Base-by-base conservation (phyloP, 768 basidiomycete genomes). In the Termitomyces bulborhizus region DNA sequence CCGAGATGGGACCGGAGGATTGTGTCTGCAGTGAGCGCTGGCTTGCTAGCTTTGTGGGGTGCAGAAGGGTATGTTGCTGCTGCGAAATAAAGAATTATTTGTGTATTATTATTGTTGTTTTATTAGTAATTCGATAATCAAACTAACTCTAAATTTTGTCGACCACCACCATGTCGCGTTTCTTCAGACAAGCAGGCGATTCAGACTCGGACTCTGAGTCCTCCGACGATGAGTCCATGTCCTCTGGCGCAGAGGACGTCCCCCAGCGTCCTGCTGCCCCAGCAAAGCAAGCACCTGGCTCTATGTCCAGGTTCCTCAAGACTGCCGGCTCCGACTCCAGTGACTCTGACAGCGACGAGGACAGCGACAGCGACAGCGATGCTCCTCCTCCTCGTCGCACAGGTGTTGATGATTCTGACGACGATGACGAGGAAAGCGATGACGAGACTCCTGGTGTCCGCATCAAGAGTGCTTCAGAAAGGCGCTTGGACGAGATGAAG, bases 401-500 rank as follows among this genome's bases (percentile, higher is more conserved):
- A 69, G 56, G 71, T 67, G 65, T 74, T 13, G 69, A 68, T 34
- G 72, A 70, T 40, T 59, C 66, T 16, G 70, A 68, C 36, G 78
- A 75, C 31, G 78, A 75, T 18, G 76, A 74, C 13, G 82, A 57
- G 7, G 59, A 61, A 31, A 62, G 75, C 52, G 82, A 90, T 44
- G 90, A 88, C 21, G 88, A 86, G 49, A 84, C 83, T 37, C 80
- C 81, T 16, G 82, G 85, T 36, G 81, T 89, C 46, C 80, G 82
- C 57, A 87, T 90, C 61, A 83, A 92, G 69, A 93, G 90, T 66
- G 95, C 96, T 40, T 88, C 88, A 63, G 91, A 95, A 70, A 95
- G 92, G 70, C 80, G 95, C 51, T 70, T 94, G 66, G 93, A 88
- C 46, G 97, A 98, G 78, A 95, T 98, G 84, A 95, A 98, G 70